Evolutionary conservation across 2,329 filamentous ascomycete genomes (phyloP), one percentile per base, ranked within the genome.

Genomic region (Venturia nashicola): DNA sequence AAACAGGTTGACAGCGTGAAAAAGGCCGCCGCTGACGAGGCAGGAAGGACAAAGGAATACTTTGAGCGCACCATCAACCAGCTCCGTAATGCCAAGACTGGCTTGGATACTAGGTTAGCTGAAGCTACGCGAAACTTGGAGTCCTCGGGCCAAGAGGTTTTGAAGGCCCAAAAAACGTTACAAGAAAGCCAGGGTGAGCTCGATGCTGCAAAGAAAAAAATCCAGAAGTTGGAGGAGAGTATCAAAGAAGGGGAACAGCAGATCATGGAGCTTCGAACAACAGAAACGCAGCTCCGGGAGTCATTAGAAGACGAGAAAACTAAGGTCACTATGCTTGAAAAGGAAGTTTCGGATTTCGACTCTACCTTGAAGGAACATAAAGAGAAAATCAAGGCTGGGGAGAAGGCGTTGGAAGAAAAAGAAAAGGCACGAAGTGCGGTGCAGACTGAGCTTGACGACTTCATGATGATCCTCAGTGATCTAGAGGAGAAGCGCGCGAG

Each of bases 391-490:
- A 64, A 65, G 42, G 65, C 43, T 36, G 65, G 67, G 51, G 71
- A 74, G 36, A 70, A 72, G 43, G 70, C 67, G 4, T 71, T 72
- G 61, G 74, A 76, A 66, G 74, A 75, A 66, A 78, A 78, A 62
- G 74, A 76, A 67, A 75, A 75, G 48, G 72, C 69, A 27, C 67
- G 72, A 5, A 67, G 66, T 16, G 69, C 70, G 34, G 73, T 69
- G 20, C 72, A 79, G 67, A 73, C 75, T 61, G 78, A 80, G 67
- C 65, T 82, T 43, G 78, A 80, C 65, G 77, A 79, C 66, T 68
- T 80, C 66, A 76, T 82, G 65, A 77, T 80, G 61, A 70, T 78
- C 4, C 74, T 79, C 39, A 74, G 76, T 4, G 78, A 80, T 65
- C 71, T 81, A 32, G 76, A 80, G 69, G 75, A 78, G 65, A 79